phyloP scores from a whole-genome alignment of 768 basidiomycete genomes.

The Lactarius psammicola region DNA sequence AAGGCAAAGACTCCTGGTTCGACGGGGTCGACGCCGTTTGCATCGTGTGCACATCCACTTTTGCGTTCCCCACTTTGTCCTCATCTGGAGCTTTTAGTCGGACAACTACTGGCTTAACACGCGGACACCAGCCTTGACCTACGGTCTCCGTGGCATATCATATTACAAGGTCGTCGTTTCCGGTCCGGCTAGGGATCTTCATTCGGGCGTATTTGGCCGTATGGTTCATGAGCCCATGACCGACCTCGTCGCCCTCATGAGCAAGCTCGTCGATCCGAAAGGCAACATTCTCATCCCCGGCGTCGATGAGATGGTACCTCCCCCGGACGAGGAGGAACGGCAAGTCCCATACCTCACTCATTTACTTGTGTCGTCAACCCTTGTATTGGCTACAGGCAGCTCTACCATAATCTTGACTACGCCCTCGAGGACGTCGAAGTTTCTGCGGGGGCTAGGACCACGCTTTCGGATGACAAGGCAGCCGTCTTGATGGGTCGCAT shows the following conservation, averaged over 20 bases:
- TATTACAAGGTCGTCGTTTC: conserved; percentile 83
- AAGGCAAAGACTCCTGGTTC: conserved; percentile 71
- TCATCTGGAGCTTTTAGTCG: conserved; percentile 45
- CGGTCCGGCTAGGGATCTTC: conserved; percentile 85
- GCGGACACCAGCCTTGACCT: conserved; percentile 77
- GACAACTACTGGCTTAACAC: conserved; percentile 95
- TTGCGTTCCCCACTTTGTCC: neutral
- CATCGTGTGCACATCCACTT: conserved; percentile 52
- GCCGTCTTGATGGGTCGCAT: conserved; percentile 88
- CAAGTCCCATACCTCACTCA: conserved; percentile 34
- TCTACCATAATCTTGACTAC: conserved; percentile 78
- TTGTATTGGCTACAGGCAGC: conserved; percentile 41
- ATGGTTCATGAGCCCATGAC: conserved; percentile 93
- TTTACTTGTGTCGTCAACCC: neutral
- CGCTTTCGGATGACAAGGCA: conserved; percentile 75
- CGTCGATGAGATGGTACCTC: conserved; percentile 78
- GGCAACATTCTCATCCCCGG: conserved; percentile 91
- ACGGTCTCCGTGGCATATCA: conserved; percentile 82
- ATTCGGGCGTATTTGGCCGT: conserved; percentile 84
- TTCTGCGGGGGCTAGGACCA: conserved; percentile 71
- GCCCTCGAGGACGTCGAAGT: conserved; percentile 67
- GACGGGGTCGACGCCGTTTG: conserved; percentile 89
- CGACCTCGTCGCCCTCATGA: conserved; percentile 80
- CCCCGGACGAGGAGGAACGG: conserved; percentile 71
- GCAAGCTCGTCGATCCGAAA: conserved; percentile 72